These are phyloP conservation scores for Beauveria bassiana DNA, from an alignment of 2,329 filamentous ascomycete genomes.

Conservation along the genomic window DNA sequence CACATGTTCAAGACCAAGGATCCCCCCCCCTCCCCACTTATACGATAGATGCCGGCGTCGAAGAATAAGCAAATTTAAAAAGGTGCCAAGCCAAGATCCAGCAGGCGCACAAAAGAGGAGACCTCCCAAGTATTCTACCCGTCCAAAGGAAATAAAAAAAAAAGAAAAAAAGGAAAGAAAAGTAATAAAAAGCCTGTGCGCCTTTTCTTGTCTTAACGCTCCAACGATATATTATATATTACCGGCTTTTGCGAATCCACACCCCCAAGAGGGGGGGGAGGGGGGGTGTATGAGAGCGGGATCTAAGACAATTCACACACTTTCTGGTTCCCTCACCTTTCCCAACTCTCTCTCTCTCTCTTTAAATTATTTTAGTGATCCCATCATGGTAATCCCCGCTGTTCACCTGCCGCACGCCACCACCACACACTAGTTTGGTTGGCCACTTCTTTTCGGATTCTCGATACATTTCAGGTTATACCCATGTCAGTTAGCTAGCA, in stretches of 20 bases:
- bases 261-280: background rate
- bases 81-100: no score
- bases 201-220: no score
- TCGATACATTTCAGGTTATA: background rate
- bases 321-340: background rate
- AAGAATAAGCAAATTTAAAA: no score
- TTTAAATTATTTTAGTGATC: background rate
- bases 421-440: background rate
- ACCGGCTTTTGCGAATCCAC: background rate
- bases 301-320: background rate
- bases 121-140: no score
- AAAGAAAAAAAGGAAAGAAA: no score
- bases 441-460: background rate
- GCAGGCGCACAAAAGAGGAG: no score
- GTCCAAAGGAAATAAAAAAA: no score
- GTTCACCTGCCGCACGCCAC: background rate
- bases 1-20: no score
- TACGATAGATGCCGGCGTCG: no score
- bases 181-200: no score
- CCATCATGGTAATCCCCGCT: background rate
- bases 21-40: no score
- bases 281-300: background rate
- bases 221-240: no score
- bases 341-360: background rate
- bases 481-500: background rate